These are phyloP conservation scores for Aspergillus aculeatinus DNA, from an alignment of 2,329 filamentous ascomycete species.

Conservation along the genomic window DNA sequence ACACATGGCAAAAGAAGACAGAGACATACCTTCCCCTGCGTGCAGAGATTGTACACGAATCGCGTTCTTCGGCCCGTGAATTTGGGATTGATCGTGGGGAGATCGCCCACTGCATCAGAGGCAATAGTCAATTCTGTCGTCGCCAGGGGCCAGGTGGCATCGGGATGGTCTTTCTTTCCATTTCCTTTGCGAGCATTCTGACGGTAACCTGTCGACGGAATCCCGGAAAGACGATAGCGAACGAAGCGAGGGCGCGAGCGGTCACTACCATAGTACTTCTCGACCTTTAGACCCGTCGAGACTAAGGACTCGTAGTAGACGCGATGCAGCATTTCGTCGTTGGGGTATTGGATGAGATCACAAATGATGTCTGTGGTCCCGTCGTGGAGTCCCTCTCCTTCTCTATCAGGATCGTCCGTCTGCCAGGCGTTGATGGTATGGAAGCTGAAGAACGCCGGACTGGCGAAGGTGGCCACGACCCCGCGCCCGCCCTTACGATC, in stretches of 20 bases:
- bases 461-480: slow-evolving; percentile 66
- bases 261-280: slow-evolving; percentile 35
- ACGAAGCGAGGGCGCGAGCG: slow-evolving; percentile 19
- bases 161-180: slow-evolving; percentile 9
- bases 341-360: slow-evolving; percentile 65
- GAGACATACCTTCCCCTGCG: slow-evolving; percentile 38
- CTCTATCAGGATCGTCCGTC: neutral
- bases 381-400: slow-evolving; percentile 39
- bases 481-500: slow-evolving; percentile 63
- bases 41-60: slow-evolving; percentile 50
- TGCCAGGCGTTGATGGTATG: slow-evolving; percentile 76
- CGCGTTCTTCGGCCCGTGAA: slow-evolving; percentile 45
- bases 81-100: slow-evolving; percentile 50
- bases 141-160: slow-evolving; percentile 5
- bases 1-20: neutral
- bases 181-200: no score
- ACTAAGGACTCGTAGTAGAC: slow-evolving; percentile 69
- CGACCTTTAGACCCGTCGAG: slow-evolving; percentile 48
- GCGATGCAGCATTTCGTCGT: slow-evolving; percentile 62
- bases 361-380: slow-evolving; percentile 54
- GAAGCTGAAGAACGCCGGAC: slow-evolving; percentile 70
- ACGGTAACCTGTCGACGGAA: slow-evolving; percentile 19
- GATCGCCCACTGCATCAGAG: slow-evolving; percentile 30
- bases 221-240: slow-evolving; percentile 31
- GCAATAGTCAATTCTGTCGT: neutral